Conservation (phyloP, 805 yeast genomes). For the Kazachstania africana region DNA sequence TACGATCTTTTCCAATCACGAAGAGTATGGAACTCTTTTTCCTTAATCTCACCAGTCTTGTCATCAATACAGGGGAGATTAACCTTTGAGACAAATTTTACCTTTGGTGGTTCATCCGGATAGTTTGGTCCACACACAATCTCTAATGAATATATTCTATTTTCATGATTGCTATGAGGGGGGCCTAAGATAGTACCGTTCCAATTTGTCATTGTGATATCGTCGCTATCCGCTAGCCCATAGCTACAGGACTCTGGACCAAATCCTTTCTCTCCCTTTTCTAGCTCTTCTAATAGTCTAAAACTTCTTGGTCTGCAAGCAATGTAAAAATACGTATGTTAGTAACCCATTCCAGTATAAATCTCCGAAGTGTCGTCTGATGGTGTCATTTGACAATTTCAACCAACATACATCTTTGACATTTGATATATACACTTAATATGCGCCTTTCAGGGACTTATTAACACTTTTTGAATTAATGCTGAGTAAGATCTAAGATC, state of each 20-base stretch:
- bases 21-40: constrained; percentile 51
- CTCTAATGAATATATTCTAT: constrained; percentile 76
- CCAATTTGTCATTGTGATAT: constrained; percentile 90
- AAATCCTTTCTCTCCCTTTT: constrained; percentile 94
- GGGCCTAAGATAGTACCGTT: constrained; percentile 97
- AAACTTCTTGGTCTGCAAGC: constrained; percentile 67
- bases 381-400: not conserved
- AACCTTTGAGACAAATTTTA: constrained; percentile 69
- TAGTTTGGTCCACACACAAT: constrained; percentile 74
- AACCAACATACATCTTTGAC: not conserved
- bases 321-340: not conserved
- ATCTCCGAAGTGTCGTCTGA: not conserved
- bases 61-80: constrained; percentile 86
- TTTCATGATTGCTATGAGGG: constrained; percentile 83
- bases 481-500: no score
- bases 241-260: constrained; percentile 96
- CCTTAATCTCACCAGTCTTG: constrained; percentile 42
- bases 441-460: no score
- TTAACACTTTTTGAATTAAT: no score
- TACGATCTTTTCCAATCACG: constrained; percentile 80
- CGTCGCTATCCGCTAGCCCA: constrained; percentile 83
- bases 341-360: no score
- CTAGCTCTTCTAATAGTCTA: constrained; percentile 88
- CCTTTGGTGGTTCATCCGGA: constrained; percentile 83
- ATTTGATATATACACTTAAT: not conserved